Percentiles rank a stretch among this genome's conserved stretches.
phyloP scores from a whole-genome alignment of 768 basidiomycete species.

The Crassisporium funariophilum region DNA sequence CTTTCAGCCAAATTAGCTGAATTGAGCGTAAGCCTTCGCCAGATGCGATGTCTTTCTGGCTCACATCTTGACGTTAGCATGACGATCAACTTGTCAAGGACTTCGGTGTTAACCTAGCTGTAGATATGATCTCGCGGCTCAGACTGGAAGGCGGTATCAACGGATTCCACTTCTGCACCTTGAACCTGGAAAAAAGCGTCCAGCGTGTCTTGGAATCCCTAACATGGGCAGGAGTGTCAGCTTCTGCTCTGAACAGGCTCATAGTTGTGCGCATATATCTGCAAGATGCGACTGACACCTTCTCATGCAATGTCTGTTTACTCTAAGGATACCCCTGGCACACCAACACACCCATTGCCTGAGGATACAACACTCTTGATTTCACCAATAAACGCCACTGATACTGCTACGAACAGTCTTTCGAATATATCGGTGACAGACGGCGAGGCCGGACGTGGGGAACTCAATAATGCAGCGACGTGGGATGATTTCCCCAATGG shows the following conservation, averaged over 20 bases:
- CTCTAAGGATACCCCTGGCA: conserved; percentile 43
- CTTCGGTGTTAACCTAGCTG: conserved; percentile 87
- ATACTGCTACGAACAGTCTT: conserved; percentile 59
- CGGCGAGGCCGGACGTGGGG: conserved; percentile 66
- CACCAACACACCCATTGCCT: conserved; percentile 27
- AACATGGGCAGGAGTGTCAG: conserved; percentile 59
- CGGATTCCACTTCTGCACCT: conserved; percentile 93
- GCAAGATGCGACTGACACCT: neutral
- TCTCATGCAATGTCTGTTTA: conserved; percentile 4
- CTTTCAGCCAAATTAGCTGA: conserved; percentile 69
- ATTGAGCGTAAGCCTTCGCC: conserved; percentile 62
- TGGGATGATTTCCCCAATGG: conserved; percentile 99
- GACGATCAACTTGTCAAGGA: conserved; percentile 95
- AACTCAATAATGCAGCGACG: conserved; percentile 72
- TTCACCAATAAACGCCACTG: conserved; percentile 66
- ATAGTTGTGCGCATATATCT: conserved; percentile 56
- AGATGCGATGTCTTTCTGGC: neutral
- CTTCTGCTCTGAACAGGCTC: conserved; percentile 58
- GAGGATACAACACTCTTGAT: conserved; percentile 48
- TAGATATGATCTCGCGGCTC: conserved; percentile 71
- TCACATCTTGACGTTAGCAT: conserved; percentile 48
- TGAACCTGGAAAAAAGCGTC: conserved; percentile 97
- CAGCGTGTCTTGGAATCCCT: conserved; percentile 81
- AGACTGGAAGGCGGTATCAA: conserved; percentile 56
- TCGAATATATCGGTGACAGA: conserved; percentile 50